A percentile compares a stretch with the other conserved stretches of the same genome.
phyloP scores from a whole-genome alignment of 2,329 filamentous ascomycete genomes.

The Sclerotinia minor region DNA sequence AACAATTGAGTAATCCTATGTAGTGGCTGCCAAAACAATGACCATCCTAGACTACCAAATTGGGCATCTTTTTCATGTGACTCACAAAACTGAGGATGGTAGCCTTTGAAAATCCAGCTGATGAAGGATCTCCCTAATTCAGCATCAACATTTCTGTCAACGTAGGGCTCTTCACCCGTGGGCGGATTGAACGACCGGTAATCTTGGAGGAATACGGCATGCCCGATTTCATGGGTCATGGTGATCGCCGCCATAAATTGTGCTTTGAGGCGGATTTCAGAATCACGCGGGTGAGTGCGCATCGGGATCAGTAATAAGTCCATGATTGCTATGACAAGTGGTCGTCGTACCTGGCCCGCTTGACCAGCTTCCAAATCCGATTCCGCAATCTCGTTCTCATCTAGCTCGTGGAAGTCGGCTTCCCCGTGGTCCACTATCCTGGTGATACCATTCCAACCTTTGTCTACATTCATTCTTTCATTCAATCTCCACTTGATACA shows the following conservation, averaged over 20 bases:
- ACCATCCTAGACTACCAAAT: conserved; percentile 21
- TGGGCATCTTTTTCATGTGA: not conserved
- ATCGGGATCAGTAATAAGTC: conserved; percentile 34
- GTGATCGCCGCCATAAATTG: conserved; percentile 36
- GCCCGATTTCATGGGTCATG: conserved; percentile 38
- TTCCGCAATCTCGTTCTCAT: conserved; percentile 18
- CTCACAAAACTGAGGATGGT: conserved; percentile 28
- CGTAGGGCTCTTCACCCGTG: conserved; percentile 30
- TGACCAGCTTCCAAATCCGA: conserved; percentile 25
- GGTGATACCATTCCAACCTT: conserved; percentile 31
- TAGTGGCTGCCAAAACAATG: conserved; percentile 21
- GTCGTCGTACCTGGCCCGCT: conserved; percentile 27
- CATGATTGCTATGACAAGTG: conserved; percentile 34
- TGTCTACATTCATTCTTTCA: conserved; percentile 27
- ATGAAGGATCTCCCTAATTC: conserved; percentile 36
- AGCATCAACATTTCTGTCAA: conserved; percentile 27
- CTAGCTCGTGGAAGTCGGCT: conserved; percentile 18
- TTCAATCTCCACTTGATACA: conserved; percentile 34
- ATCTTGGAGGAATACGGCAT: conserved; percentile 35
- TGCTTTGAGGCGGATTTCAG: conserved; percentile 32
- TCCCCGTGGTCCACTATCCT: conserved; percentile 24
- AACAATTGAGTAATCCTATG: not conserved
- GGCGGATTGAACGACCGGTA: conserved; percentile 29
- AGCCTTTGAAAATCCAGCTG: conserved; percentile 33
- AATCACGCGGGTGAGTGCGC: conserved; percentile 19